A percentile compares a stretch with the other conserved stretches of the same genome.
Conservation (phyloP, 1,139 yeast genomes). For the Protomyces gravidus region DNA sequence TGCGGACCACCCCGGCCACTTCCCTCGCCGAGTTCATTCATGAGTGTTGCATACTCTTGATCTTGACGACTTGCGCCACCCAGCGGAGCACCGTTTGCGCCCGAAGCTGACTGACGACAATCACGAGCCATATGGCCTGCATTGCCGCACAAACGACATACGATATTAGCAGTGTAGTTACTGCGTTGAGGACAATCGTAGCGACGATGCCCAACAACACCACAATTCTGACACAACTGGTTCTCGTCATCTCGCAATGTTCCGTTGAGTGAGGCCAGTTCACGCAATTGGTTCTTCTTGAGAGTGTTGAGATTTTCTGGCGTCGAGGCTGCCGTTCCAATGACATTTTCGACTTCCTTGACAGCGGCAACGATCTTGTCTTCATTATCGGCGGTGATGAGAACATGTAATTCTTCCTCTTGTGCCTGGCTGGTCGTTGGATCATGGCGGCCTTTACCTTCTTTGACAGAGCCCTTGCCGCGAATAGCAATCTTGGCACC, state of each 20-base stretch:
- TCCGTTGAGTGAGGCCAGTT: constrained; percentile 89
- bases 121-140: constrained; percentile 86
- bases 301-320: constrained; percentile 92
- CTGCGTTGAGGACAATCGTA: constrained; percentile 58
- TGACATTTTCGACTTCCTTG: constrained; percentile 66
- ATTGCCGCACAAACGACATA: constrained; percentile 74
- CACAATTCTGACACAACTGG: constrained; percentile 59
- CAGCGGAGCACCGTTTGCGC: constrained; percentile 33
- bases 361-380: constrained; percentile 74
- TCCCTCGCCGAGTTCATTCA: constrained; percentile 45
- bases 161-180: constrained; percentile 54
- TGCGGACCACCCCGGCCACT: neutral
- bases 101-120: constrained; percentile 51
- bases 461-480: constrained; percentile 78
- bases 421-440: constrained; percentile 50
- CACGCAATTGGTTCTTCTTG: constrained; percentile 85
- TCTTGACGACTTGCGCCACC: constrained; percentile 41
- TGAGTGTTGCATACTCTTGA: constrained; percentile 50
- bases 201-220: constrained; percentile 58
- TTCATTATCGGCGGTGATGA: constrained; percentile 78
- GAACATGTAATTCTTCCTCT: constrained; percentile 82
- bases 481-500: constrained; percentile 54
- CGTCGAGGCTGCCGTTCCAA: constrained; percentile 67
- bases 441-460: constrained; percentile 62
- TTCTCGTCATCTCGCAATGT: constrained; percentile 79